Evolutionary conservation across 768 basidiomycete genomes (phyloP).

Genomic region (Tubosaeta sp.): DNA sequence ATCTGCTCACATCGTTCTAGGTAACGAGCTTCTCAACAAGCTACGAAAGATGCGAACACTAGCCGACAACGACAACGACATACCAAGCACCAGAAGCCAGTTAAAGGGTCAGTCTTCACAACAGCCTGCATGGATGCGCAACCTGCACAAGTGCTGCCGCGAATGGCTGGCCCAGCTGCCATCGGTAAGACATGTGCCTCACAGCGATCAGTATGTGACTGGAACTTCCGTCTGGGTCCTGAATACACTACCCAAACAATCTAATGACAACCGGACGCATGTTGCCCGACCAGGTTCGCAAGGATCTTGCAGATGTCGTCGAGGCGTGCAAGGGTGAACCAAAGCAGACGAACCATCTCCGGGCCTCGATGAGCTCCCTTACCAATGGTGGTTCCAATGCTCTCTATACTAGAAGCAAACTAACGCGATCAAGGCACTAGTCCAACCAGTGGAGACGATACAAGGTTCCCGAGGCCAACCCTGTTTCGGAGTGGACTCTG

Average conservation of each 20-base stretch:
- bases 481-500: conserved; percentile 80
- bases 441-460: conserved; percentile 86
- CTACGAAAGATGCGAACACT: conserved; percentile 91
- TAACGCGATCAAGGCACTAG: conserved; percentile 62
- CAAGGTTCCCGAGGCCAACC: conserved; percentile 79
- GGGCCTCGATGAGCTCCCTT: conserved; percentile 83
- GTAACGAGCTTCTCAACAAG: conserved; percentile 77
- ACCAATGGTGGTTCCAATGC: conserved; percentile 67
- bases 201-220: conserved; percentile 4
- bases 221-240: conserved; percentile 45
- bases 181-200: conserved; percentile 41
- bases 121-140: conserved; percentile 95
- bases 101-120: conserved; percentile 62
- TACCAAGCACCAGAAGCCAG: conserved; percentile 45
- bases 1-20: conserved; percentile 36
- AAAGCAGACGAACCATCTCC: conserved; percentile 95
- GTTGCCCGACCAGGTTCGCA: conserved; percentile 73
- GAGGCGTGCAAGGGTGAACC: conserved; percentile 81
- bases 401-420: not conserved
- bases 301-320: conserved; percentile 76
- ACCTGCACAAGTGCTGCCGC: conserved; percentile 71
- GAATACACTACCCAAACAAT: conserved; percentile 58
- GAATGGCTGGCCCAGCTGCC: conserved; percentile 83
- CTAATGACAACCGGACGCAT: conserved; percentile 66
- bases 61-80: conserved; percentile 79